Evolutionary conservation across 257 asterid species (phyloP).

Genomic region (Coffea canephora): DNA sequence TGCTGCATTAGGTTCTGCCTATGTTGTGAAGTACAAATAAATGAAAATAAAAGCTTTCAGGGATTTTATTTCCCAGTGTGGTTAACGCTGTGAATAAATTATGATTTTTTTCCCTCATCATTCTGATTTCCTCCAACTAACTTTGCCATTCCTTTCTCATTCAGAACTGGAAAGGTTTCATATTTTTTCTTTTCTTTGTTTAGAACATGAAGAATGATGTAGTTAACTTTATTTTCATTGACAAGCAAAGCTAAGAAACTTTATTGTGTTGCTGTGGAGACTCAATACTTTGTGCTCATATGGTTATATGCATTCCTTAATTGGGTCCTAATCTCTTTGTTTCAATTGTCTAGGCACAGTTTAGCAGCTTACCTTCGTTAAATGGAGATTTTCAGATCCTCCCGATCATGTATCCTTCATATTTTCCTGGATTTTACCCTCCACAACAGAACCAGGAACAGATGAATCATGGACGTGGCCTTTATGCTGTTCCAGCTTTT

Average conservation of each 20-base stretch:
- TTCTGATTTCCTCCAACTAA: neutral
- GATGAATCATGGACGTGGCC: slow-evolving; percentile 78
- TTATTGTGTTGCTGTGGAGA: neutral
- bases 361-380: slow-evolving; percentile 23
- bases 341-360: slow-evolving; percentile 23
- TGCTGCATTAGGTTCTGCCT: neutral
- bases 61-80: neutral
- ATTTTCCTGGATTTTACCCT: slow-evolving; percentile 25
- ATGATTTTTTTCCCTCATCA: too few relatives aligned
- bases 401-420: slow-evolving; percentile 34
- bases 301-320: neutral
- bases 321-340: neutral
- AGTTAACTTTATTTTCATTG: neutral
- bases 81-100: neutral
- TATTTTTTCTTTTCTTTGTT: neutral
- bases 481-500: slow-evolving; percentile 77
- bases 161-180: neutral
- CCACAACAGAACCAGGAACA: slow-evolving; percentile 52
- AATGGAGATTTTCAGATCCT: slow-evolving; percentile 33
- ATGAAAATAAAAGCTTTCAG: neutral
- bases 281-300: neutral
- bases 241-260: neutral
- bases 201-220: neutral
- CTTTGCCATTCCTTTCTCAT: neutral
- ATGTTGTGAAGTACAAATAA: neutral